phyloP scores from a whole-genome alignment of 1,284 basidiomycete genomes.

The Ustilago vetiveriae region DNA sequence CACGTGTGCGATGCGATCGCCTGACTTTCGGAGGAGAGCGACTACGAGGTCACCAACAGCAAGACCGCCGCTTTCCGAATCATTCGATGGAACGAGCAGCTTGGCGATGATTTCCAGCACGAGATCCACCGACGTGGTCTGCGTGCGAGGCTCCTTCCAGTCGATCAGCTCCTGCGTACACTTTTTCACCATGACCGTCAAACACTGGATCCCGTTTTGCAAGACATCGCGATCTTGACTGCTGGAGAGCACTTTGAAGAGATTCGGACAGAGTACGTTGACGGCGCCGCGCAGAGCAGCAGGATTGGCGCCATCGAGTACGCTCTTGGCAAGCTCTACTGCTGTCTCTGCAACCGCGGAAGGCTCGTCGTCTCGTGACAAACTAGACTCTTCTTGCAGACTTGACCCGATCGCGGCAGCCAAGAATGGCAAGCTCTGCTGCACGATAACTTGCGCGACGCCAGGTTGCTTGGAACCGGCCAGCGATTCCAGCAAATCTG shows the following conservation, averaged over 20 bases:
- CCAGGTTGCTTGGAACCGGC: conserved; percentile 69
- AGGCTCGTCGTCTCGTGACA: conserved; percentile 20
- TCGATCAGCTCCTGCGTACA: conserved; percentile 80
- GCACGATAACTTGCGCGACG: conserved; percentile 78
- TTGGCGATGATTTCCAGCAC: conserved; percentile 56
- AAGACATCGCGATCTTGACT: conserved; percentile 53
- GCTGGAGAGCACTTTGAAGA: conserved; percentile 33
- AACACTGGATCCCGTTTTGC: conserved; percentile 81
- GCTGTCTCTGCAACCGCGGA: conserved; percentile 69
- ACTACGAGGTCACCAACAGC: conserved; percentile 93
- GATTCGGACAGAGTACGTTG: conserved; percentile 32
- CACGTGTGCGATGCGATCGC: conserved; percentile 78
- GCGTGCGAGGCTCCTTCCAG: conserved; percentile 66
- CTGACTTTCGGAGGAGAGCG: conserved; percentile 83
- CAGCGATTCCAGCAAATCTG: conserved; percentile 79
- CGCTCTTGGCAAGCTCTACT: conserved; percentile 74
- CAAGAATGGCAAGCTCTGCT: conserved; percentile 78
- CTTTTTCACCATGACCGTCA: conserved; percentile 87
- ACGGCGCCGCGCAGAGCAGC: conserved; percentile 81
- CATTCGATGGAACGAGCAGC: conserved; percentile 49
- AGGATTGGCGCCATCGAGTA: conserved; percentile 76
- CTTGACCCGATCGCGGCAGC: conserved; percentile 73
- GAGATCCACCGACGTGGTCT: conserved; percentile 29
- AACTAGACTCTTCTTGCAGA: conserved; percentile 22
- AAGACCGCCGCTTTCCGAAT: conserved; percentile 77